Evolutionary conservation across 495 filamentous ascomycete species (phyloP).

Genomic region (Daldinia caldariorum): DNA sequence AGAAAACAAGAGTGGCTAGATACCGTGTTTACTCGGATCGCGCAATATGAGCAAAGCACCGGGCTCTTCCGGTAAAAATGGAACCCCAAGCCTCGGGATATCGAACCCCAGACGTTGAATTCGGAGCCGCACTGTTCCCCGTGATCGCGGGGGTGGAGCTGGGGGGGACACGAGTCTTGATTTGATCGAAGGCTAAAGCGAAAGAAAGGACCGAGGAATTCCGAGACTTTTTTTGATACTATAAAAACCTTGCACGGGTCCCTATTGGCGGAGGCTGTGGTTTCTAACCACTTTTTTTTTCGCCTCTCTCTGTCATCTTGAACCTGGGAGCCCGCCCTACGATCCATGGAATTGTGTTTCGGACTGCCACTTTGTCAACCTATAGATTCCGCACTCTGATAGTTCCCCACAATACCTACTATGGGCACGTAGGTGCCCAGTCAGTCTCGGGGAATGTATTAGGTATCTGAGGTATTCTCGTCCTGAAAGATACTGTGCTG

Average conservation of each 20-base stretch:
- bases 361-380: neutral
- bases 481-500: neutral
- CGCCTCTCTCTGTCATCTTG: neutral
- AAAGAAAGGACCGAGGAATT: constrained; percentile 7
- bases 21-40: neutral
- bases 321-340: neutral
- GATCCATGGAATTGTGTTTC: neutral
- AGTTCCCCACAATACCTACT: neutral
- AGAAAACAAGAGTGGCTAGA: no score
- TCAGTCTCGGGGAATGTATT: no score
- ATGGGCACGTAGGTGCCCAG: neutral
- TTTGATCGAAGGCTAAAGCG: neutral
- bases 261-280: neutral
- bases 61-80: neutral
- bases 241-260: neutral
- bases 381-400: neutral
- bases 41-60: neutral
- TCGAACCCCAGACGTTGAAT: constrained; percentile 17
- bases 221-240: neutral
- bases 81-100: neutral
- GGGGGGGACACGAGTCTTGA: neutral
- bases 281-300: neutral
- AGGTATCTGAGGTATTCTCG: neutral
- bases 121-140: constrained; percentile 16
- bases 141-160: constrained; percentile 20